These are phyloP conservation scores for Paspalum notatum DNA, from an alignment of 176 grass and related monocot species.

Conservation along the genomic window DNA sequence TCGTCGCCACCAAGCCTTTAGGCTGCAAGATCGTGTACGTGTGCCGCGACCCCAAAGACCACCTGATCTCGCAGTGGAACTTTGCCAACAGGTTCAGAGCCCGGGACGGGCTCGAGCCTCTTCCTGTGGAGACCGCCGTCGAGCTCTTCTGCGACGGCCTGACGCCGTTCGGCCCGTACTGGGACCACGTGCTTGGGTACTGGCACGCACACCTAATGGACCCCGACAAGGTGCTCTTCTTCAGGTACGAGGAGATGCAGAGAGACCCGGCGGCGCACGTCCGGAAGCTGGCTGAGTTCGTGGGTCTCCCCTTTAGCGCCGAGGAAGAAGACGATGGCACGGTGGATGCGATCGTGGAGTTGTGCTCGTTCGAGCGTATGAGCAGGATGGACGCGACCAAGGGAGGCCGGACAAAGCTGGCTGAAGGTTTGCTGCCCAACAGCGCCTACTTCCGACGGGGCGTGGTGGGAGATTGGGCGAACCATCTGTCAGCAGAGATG, in stretches of 20 bases:
- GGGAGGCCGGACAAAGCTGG: background rate
- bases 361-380: constrained; percentile 28
- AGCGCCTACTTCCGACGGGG: background rate
- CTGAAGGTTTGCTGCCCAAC: too few relatives aligned
- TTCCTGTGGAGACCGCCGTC: background rate
- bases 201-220: background rate
- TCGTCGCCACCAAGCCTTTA: background rate
- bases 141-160: background rate
- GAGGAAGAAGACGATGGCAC: background rate
- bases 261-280: background rate
- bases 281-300: background rate
- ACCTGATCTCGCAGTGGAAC: background rate
- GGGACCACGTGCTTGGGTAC: background rate
- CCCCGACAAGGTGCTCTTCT: constrained; percentile 32
- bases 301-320: background rate
- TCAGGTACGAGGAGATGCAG: constrained; percentile 33
- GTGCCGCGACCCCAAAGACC: constrained; percentile 31
- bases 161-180: background rate
- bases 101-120: background rate
- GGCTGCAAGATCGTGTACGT: constrained; percentile 34
- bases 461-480: constrained; percentile 17
- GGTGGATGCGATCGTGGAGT: constrained; percentile 1
- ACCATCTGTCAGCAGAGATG: background rate
- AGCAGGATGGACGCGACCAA: background rate
- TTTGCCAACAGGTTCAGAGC: background rate